Percentiles rank a stretch among this genome's conserved stretches.
These are phyloP conservation scores for Eruca vesicaria DNA, from an alignment of 441 rosid species.

Conservation along the genomic window DNA sequence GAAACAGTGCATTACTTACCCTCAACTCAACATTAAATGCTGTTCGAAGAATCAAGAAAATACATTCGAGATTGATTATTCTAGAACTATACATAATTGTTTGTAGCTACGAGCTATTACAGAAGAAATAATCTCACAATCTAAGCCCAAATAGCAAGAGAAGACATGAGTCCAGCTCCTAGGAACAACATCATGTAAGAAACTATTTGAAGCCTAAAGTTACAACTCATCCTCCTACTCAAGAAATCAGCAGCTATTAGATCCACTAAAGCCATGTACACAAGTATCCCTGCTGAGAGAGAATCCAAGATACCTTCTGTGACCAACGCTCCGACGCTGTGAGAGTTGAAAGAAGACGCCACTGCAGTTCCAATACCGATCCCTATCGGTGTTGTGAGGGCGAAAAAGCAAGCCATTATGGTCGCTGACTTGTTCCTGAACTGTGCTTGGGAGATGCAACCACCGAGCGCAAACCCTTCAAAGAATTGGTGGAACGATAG, in stretches of 20 bases:
- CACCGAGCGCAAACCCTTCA: slow-evolving; percentile 96
- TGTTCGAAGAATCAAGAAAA: neutral
- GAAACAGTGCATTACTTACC: neutral
- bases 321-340: slow-evolving; percentile 46
- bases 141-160: slow-evolving; percentile 82
- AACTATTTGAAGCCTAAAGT: slow-evolving; percentile 68
- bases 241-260: slow-evolving; percentile 82
- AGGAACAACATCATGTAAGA: slow-evolving; percentile 74
- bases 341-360: slow-evolving; percentile 38
- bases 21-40: neutral
- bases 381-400: slow-evolving; percentile 78
- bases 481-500: slow-evolving; percentile 94
- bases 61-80: slow-evolving; percentile 1
- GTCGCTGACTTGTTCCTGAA: slow-evolving; percentile 57
- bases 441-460: slow-evolving; percentile 93
- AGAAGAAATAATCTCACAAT: slow-evolving; percentile 3
- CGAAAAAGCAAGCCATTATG: slow-evolving; percentile 84
- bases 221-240: slow-evolving; percentile 81
- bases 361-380: slow-evolving; percentile 68
- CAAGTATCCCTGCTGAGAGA: slow-evolving; percentile 82
- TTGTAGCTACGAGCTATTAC: neutral
- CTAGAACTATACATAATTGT: slow-evolving; percentile 11
- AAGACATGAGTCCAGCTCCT: slow-evolving; percentile 77
- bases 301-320: slow-evolving; percentile 82
- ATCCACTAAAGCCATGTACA: slow-evolving; percentile 87